Conservation (phyloP, 805 yeast genomes). For the Ogataea wickerhamii region DNA sequence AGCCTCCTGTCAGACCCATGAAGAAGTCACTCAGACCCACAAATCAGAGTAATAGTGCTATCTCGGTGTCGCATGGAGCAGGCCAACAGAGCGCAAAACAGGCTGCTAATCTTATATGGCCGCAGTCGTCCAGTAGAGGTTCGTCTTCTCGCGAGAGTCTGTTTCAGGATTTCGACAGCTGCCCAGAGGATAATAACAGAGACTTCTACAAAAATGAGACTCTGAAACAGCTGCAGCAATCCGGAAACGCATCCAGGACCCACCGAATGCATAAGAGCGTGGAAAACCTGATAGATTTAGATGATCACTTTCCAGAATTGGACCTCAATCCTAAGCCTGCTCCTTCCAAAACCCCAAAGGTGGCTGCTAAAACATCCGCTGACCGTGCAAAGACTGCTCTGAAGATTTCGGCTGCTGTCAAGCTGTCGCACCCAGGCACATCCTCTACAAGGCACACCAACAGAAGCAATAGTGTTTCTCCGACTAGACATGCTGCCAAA, state of each 20-base stretch:
- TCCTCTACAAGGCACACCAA: constrained; percentile 5
- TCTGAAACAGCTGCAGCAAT: constrained; percentile 24
- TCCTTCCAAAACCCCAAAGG: constrained; percentile 1
- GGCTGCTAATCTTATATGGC: constrained; percentile 37
- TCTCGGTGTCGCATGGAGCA: constrained; percentile 2
- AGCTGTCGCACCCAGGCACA: constrained; percentile 18
- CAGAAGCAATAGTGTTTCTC: constrained; percentile 8
- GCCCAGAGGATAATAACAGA: constrained; percentile 16
- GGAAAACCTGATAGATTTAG: constrained; percentile 15
- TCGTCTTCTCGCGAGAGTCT: constrained; percentile 19
- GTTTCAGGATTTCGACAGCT: constrained; percentile 27
- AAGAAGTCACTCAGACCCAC: constrained; percentile 21
- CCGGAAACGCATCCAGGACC: constrained; percentile 21
- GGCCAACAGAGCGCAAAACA: constrained; percentile 28
- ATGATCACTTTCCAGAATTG: constrained; percentile 12
- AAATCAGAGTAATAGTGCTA: constrained; percentile 5
- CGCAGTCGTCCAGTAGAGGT: constrained; percentile 31
- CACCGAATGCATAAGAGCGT: constrained; percentile 15
- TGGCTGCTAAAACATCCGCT: constrained; percentile 20
- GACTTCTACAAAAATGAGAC: constrained; percentile 27
- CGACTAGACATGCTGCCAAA: constrained; percentile 9
- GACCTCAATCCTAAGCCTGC: constrained; percentile 12
- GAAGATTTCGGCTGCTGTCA: constrained; percentile 33
- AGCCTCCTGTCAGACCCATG: constrained; percentile 17
- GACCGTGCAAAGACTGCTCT: constrained; percentile 32